Conservation (phyloP, 2,329 filamentous ascomycete species). For the Aspergillus sp. region DNA sequence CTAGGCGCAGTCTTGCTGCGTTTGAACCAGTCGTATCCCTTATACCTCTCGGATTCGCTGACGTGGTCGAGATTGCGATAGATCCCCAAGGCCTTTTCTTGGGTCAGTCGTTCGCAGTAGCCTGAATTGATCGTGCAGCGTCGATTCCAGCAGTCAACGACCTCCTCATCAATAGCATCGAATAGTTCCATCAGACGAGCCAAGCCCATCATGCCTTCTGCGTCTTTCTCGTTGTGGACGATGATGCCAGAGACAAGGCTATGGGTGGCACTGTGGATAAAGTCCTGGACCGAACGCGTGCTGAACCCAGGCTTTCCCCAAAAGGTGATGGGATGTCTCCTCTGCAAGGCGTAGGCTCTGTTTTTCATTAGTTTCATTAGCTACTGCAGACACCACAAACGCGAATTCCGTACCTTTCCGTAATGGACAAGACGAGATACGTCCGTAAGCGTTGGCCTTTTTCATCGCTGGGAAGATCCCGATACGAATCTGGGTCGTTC, state of each 20-base stretch:
- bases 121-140: conserved; percentile 59
- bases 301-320: conserved; percentile 39
- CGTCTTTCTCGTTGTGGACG: conserved; percentile 44
- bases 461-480: conserved; percentile 32
- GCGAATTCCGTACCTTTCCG: conserved; percentile 25
- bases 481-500: conserved; percentile 40
- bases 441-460: conserved; percentile 39
- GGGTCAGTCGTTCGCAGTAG: conserved; percentile 64
- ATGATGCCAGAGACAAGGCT: conserved; percentile 39
- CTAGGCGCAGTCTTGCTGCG: conserved; percentile 23
- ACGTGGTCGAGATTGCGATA: conserved; percentile 32
- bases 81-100: conserved; percentile 54
- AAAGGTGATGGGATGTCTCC: conserved; percentile 42
- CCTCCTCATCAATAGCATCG: conserved; percentile 43
- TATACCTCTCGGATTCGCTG: conserved; percentile 33
- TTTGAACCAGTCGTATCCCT: conserved; percentile 39
- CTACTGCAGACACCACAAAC: background rate
- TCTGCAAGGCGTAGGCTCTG: conserved; percentile 44
- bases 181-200: conserved; percentile 45
- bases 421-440: conserved; percentile 36
- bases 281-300: conserved; percentile 40
- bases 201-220: conserved; percentile 42
- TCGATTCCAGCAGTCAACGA: conserved; percentile 44
- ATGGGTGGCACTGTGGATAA: conserved; percentile 35
- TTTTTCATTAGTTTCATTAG: background rate